Conservation (phyloP, 2,329 filamentous ascomycete species). For the Colletotrichum sp. region DNA sequence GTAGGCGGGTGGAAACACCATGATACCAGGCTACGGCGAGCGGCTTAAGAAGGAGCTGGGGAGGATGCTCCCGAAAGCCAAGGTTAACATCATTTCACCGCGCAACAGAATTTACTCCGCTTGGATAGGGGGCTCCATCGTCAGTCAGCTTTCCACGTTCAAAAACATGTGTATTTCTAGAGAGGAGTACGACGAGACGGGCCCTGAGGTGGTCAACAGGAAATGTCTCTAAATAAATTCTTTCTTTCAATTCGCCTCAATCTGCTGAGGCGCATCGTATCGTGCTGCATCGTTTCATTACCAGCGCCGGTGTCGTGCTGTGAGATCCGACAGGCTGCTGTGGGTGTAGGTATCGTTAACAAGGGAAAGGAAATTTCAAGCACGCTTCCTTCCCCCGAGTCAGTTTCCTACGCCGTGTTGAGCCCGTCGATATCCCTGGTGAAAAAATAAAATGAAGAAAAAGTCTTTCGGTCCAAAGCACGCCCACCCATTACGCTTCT, state of each 20-base stretch:
- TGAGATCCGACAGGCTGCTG: constrained; percentile 18
- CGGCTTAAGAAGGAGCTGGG: neutral
- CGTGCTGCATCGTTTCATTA: neutral
- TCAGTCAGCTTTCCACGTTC: neutral
- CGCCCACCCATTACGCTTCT: neutral
- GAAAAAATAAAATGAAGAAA: neutral
- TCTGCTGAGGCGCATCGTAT: neutral
- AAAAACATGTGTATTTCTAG: neutral
- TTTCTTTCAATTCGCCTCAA: neutral
- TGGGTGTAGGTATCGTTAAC: constrained; percentile 1
- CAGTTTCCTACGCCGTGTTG: neutral
- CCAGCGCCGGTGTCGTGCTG: constrained; percentile 18
- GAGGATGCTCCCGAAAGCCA: no score
- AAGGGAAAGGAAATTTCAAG: neutral
- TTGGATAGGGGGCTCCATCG: neutral
- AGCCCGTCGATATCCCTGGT: neutral
- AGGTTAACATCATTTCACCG: neutral
- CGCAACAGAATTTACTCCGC: neutral
- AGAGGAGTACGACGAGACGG: neutral
- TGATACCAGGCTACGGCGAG: neutral
- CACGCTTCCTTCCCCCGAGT: neutral
- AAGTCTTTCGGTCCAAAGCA: neutral
- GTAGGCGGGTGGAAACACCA: neutral
- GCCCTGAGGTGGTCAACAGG: neutral
- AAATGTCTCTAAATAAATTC: neutral